phyloP scores from a whole-genome alignment of 306 rosid genomes.

The Rosa persica region DNA sequence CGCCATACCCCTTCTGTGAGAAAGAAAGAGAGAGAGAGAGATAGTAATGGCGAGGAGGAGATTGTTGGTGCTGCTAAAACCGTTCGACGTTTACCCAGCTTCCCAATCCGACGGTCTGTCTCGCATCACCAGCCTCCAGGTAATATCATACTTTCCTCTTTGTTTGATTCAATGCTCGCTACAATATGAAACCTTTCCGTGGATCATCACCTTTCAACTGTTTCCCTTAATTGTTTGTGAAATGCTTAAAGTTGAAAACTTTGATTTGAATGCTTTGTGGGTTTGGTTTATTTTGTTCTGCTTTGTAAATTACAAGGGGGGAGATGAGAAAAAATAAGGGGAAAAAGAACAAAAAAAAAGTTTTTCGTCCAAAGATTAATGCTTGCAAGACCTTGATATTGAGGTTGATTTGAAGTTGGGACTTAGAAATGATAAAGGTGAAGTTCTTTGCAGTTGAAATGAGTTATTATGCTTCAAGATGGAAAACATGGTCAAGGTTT shows the following conservation, averaged over 20 bases:
- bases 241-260: conserved; percentile 32
- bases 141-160: conserved; percentile 5
- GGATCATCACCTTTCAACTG: conserved; percentile 1
- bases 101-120: conserved; percentile 35
- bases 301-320: not conserved
- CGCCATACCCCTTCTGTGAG: not conserved
- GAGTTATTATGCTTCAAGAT: not conserved
- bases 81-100: conserved; percentile 49
- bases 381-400: not conserved
- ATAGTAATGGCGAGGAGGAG: conserved; percentile 52
- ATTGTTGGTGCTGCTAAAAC: conserved; percentile 60
- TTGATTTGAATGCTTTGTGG: conserved; percentile 13
- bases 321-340: not conserved
- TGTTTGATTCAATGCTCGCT: conserved; percentile 12
- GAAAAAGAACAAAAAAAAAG: no score
- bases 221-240: conserved; percentile 36
- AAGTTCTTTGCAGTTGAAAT: not conserved
- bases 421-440: not conserved
- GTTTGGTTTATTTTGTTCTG: not conserved
- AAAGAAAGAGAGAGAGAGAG: not conserved
- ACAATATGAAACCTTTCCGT: not conserved
- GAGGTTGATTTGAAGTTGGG: not conserved
- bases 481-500: not conserved
- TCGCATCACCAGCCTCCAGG: conserved; percentile 55
- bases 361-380: no score